Evolutionary conservation across 257 asterid genomes (phyloP), one percentile per base, ranked within the genome.

Genomic region (Plantago elongata): DNA sequence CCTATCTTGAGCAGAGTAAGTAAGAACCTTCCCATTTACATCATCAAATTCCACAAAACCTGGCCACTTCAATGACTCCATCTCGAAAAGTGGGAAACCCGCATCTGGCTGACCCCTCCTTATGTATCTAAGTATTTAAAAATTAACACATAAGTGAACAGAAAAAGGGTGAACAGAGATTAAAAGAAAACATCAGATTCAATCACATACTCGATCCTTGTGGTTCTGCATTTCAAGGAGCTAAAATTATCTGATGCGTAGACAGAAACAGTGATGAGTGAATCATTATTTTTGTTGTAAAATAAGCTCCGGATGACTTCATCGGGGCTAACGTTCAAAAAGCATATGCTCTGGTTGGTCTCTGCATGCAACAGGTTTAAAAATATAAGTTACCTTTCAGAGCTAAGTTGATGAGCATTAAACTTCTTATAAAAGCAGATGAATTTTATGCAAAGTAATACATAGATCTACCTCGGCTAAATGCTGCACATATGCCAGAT

Each of bases 1-100:
- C 99, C 95, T 89, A 70, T 93, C 90, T 71, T 93, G 96, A n/a
- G 94, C 94, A 38, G 97, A 93, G 78, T 93, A 87, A 38, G 97
- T 89, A 54, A 93, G 95, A 62, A 93, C 99, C 77, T 93, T 93
- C 16, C 97, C 99, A 68, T 93, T 93, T 34, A 93, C 99, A 54
- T 93, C 99, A 72, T 93, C 99, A 65, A 93, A 93, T 78, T 93
- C 99, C 67, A 89, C 99, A 77, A 93, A 93, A 37, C 99, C 97
- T 11, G 99, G 99, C 97, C 97, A 93, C 79, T 89, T 93, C 83
- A 93, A 76, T 37, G 99, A 93, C 75, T 93, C 99, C 1, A 96
- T 82, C 78, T 93, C 99, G 63, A 93, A 93, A 16, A 93, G 82
- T 5, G 96, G 92, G 72, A 89, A 93, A 37, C 97, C 97, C 30